Percentiles rank a stretch among this genome's conserved stretches.
Conservation (phyloP, 192 early-diverging fungal species). For the Gonapodya sp. region DNA sequence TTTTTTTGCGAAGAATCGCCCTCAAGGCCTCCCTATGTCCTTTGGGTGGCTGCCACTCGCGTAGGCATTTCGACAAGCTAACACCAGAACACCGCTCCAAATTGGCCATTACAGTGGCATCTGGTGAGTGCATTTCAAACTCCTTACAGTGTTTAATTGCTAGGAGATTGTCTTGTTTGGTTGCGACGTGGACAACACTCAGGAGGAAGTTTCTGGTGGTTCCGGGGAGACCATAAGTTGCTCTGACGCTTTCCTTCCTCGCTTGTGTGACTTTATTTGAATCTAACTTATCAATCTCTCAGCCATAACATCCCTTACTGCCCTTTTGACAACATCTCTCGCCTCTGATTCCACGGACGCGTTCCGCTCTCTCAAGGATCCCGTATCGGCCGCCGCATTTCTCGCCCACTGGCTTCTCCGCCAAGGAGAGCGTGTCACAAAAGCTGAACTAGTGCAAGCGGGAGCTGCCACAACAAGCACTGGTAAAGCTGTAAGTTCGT, state of each 20-base stretch:
- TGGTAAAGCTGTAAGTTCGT: slow-evolving; percentile 50
- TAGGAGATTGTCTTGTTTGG: too few relatives aligned
- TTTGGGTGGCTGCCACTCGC: too few relatives aligned
- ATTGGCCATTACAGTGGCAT: slow-evolving; percentile 58
- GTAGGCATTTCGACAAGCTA: slow-evolving; percentile 41
- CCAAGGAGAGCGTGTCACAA: background rate
- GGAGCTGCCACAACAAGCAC: background rate
- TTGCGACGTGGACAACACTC: too few relatives aligned
- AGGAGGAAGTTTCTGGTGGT: too few relatives aligned
- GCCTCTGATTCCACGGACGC: background rate
- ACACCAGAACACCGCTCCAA: slow-evolving; percentile 36
- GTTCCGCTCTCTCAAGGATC: background rate
- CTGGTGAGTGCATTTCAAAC: too few relatives aligned
- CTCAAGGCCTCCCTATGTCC: too few relatives aligned
- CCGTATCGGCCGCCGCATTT: background rate
- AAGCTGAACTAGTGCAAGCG: background rate
- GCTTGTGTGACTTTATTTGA: too few relatives aligned
- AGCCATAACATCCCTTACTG: background rate
- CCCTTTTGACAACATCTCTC: background rate
- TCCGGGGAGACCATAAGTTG: too few relatives aligned
- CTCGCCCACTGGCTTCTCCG: background rate
- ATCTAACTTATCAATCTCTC: too few relatives aligned
- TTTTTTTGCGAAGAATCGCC: too few relatives aligned
- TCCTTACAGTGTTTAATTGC: too few relatives aligned
- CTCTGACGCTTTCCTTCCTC: too few relatives aligned